Conservation (phyloP, 176 grass and related monocot genomes). For the Lolium rigidum region DNA sequence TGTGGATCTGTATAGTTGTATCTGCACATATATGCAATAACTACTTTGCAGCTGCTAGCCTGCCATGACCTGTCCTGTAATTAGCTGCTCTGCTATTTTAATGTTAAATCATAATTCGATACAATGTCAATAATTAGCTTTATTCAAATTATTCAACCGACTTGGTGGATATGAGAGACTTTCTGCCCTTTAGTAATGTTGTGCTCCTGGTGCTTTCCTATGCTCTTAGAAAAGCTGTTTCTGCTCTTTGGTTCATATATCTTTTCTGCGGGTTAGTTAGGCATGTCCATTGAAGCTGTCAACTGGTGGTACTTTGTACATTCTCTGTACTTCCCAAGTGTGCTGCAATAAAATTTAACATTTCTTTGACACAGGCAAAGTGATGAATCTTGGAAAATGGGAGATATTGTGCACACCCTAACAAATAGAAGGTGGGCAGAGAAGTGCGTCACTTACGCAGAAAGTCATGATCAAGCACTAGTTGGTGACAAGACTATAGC, state of each 20-base stretch:
- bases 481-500: slow-evolving; percentile 99
- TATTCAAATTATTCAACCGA: slow-evolving; percentile 11
- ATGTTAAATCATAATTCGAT: background rate
- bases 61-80: slow-evolving; percentile 8
- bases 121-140: background rate
- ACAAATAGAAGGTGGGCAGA: slow-evolving; percentile 96
- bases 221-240: slow-evolving; percentile 23
- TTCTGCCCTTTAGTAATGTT: background rate
- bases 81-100: background rate
- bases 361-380: slow-evolving; percentile 62
- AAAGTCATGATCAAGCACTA: slow-evolving; percentile 98
- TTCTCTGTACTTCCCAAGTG: background rate
- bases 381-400: slow-evolving; percentile 92
- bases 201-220: slow-evolving; percentile 11
- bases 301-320: slow-evolving; percentile 11
- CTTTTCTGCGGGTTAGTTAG: background rate
- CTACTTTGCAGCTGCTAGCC: background rate
- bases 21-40: background rate
- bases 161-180: slow-evolving; percentile 1
- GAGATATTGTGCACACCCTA: slow-evolving; percentile 86
- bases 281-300: slow-evolving; percentile 6
- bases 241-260: background rate
- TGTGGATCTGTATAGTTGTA: background rate
- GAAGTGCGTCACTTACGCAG: slow-evolving; percentile 94
- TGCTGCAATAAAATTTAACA: slow-evolving; percentile 23